Evolutionary conservation across 176 grass and related monocot genomes (phyloP), one percentile per base, ranked within the genome.

Genomic region (Oryza brachyantha): DNA sequence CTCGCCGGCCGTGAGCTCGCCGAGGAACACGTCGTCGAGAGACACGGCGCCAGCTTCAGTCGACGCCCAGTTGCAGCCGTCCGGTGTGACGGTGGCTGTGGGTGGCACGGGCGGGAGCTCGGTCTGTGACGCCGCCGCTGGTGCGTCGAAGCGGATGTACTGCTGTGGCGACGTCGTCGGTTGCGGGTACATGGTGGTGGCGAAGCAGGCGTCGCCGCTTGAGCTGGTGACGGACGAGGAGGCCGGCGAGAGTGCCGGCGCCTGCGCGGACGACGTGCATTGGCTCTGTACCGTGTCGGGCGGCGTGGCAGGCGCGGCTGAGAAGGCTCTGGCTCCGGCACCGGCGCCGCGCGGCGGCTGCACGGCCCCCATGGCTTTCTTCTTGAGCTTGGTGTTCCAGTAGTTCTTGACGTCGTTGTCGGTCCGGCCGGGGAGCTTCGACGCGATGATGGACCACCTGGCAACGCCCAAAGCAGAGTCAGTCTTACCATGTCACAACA

Each of bases 371-470:
- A 86, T 69, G 75, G 82, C 59, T 80, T 94, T 97, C 79, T 97
- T 97, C 94, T 97, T 97, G 59, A 97, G 86, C 82, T 92, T 97
- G 72, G 91, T 97, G 86, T 97, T 97, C 94, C 94, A 97, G 84
- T 97, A 91, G 78, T 97, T 97, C 74, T 97, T 97, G 64, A 97
- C 89, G 76, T 97, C 89, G 83, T 97, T 97, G 75, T 97, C 94
- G 9, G 94, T 97, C 76, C 94, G 90, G 64, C 94, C 94, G 5
- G 86, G 91, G 27, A 97, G 87, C 70, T 90, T 91, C 36, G 94
- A 90, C 61, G 94, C 94, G 77, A 97, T 97, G 78, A 97, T 69
- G 16, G 94, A 97, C 94, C 94, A 97, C 84, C 91, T 93, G 66
- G 1, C 64, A 52, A 52, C 46, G 46, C 17, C 60, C 10, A 22